phyloP scores from a whole-genome alignment of 805 yeast species.

The Saccharomyces eubayanus region DNA sequence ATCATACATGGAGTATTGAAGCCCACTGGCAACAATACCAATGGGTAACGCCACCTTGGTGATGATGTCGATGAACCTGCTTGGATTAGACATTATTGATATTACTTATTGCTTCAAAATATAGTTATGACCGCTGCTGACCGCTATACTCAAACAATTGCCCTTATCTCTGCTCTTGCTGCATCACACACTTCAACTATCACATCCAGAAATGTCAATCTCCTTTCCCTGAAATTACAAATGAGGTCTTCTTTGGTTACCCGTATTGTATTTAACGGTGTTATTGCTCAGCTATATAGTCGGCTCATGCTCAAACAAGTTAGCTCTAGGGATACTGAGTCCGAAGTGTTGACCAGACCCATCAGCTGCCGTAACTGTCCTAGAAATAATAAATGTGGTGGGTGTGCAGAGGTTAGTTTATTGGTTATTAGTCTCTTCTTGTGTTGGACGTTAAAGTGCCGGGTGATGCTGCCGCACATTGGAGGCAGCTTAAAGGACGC shows the following conservation, averaged over 20 bases:
- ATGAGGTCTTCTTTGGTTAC: not conserved
- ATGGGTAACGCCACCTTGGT: slow-evolving; percentile 56
- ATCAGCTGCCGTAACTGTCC: not conserved
- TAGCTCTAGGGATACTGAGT: not conserved
- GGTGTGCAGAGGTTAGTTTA: not conserved
- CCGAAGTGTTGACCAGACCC: not conserved
- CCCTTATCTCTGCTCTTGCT: not conserved
- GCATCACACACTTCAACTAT: not conserved
- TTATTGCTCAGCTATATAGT: not conserved
- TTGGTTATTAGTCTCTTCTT: not conserved
- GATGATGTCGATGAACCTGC: slow-evolving; percentile 21
- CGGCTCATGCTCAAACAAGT: not conserved
- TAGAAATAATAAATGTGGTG: not conserved
- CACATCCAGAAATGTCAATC: not conserved
- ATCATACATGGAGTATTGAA: slow-evolving; percentile 82
- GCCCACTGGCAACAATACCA: slow-evolving; percentile 60
- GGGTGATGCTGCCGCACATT: not conserved
- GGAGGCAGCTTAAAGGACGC: not conserved
- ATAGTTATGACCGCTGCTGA: not conserved
- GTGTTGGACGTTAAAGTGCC: not conserved
- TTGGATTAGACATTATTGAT: not conserved
- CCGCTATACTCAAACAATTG: not conserved
- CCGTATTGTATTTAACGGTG: not conserved
- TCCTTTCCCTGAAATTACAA: not conserved
- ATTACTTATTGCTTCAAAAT: not conserved